phyloP scores from a whole-genome alignment of 306 rosid species.

The Abrus pulchellus region DNA sequence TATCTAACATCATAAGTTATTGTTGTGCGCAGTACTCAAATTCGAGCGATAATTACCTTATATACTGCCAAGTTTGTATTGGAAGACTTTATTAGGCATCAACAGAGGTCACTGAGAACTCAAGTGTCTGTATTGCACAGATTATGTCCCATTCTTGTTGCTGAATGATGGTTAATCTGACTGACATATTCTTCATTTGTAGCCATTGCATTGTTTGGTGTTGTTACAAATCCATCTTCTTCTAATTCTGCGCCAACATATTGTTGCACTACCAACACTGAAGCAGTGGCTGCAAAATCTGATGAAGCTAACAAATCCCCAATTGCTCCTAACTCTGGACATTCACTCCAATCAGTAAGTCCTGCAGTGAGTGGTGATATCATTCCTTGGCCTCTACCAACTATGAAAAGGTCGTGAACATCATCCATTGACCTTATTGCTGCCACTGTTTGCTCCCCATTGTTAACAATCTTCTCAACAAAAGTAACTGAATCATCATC shows the following conservation, averaged over 20 bases:
- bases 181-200: slow-evolving; percentile 45
- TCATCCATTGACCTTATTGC: slow-evolving; percentile 73
- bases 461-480: slow-evolving; percentile 67
- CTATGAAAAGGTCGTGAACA: slow-evolving; percentile 69
- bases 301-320: slow-evolving; percentile 91
- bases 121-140: slow-evolving; percentile 20
- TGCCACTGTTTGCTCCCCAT: slow-evolving; percentile 87
- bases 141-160: slow-evolving; percentile 43
- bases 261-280: slow-evolving; percentile 88
- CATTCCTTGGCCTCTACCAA: slow-evolving; percentile 81
- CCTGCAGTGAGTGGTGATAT: slow-evolving; percentile 84
- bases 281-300: slow-evolving; percentile 81
- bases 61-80: not conserved
- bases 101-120: not conserved
- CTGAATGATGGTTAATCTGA: slow-evolving; percentile 5
- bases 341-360: slow-evolving; percentile 94
- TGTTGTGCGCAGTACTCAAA: too few species aligned
- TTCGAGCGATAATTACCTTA: too few species aligned
- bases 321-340: slow-evolving; percentile 86
- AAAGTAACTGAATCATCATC: slow-evolving; percentile 57
- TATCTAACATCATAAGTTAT: too few species aligned
- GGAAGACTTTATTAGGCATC: not conserved
- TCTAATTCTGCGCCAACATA: slow-evolving; percentile 58
- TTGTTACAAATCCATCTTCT: slow-evolving; percentile 46
- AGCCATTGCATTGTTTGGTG: slow-evolving; percentile 19